phyloP scores from a whole-genome alignment of 352 stramenopile genomes.

The Phytophthora multivora region DNA sequence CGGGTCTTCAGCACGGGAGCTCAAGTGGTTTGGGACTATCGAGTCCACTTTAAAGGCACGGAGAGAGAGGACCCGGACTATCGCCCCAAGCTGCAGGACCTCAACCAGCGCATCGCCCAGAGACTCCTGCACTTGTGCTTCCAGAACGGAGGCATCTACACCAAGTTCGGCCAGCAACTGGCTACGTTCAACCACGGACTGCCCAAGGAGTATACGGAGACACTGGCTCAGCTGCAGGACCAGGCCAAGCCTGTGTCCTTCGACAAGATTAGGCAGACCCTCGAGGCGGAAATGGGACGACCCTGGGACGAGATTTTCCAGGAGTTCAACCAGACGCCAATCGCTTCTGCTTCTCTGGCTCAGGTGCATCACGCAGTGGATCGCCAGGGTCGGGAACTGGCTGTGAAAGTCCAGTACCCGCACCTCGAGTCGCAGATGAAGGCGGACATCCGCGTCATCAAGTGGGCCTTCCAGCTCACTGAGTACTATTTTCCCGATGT shows the following conservation, averaged over 20 bases:
- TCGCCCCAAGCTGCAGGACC: conserved; percentile 51
- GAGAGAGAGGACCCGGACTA: conserved; percentile 57
- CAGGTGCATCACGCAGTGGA: conserved; percentile 96
- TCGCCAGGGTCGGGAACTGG: conserved; percentile 86
- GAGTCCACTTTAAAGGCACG: conserved; percentile 48
- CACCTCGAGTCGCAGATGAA: conserved; percentile 83
- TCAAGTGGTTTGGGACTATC: conserved; percentile 62
- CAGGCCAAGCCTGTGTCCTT: conserved; percentile 83
- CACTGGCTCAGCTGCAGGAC: conserved; percentile 92
- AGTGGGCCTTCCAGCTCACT: conserved; percentile 54
- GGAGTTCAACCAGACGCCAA: conserved; percentile 90
- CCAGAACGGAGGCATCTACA: conserved; percentile 96
- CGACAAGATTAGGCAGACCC: conserved; percentile 43
- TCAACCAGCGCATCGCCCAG: conserved; percentile 86
- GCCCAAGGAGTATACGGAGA: conserved; percentile 93
- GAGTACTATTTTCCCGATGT: conserved; percentile 92
- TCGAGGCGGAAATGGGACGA: conserved; percentile 67
- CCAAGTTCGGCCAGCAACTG: conserved; percentile 98
- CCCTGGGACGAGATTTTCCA: conserved; percentile 89
- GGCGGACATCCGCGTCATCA: conserved; percentile 78
- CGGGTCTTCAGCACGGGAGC: conserved; percentile 57
- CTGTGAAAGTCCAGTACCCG: conserved; percentile 97
- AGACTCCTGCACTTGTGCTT: conserved; percentile 92
- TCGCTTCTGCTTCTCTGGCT: conserved; percentile 95
- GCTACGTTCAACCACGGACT: conserved; percentile 97